A percentile compares a stretch with the other conserved stretches of the same genome.
phyloP scores from a whole-genome alignment of 148 eudicot species.

The Drosera capensis region DNA sequence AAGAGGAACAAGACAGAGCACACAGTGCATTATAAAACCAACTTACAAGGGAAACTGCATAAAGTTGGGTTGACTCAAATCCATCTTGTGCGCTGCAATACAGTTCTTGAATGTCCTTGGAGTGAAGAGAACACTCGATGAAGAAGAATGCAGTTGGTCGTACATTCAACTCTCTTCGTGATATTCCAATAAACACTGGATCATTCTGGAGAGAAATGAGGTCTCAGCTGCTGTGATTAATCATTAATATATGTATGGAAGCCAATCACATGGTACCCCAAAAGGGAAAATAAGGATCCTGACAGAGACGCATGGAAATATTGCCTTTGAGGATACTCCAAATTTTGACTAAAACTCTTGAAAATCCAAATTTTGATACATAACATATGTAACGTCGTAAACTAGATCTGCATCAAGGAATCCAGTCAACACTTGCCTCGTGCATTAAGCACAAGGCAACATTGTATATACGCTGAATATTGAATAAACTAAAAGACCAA shows the following conservation, averaged over 20 bases:
- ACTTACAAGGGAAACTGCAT: slow-evolving; percentile 56
- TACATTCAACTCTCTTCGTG: slow-evolving; percentile 71
- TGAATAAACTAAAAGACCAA: not conserved
- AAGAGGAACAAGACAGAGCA: not conserved
- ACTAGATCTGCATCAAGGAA: too few relatives aligned
- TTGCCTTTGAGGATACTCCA: too few relatives aligned
- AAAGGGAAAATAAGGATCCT: not conserved
- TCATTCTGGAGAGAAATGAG: slow-evolving; percentile 29
- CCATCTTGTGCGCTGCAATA: slow-evolving; percentile 79
- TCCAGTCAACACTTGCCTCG: too few relatives aligned
- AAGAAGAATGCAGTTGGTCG: slow-evolving; percentile 95
- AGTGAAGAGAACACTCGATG: slow-evolving; percentile 60
- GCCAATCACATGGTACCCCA: not conserved
- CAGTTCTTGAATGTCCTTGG: slow-evolving; percentile 58
- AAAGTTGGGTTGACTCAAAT: slow-evolving; percentile 79
- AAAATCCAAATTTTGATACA: too few relatives aligned
- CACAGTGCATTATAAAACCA: not conserved
- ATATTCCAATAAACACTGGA: slow-evolving; percentile 72
- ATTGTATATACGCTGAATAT: not conserved
- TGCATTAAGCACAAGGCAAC: too few relatives aligned
- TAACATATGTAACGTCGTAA: too few relatives aligned
- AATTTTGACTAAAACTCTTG: too few relatives aligned
- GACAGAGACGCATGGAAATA: too few relatives aligned
- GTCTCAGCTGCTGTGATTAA: not conserved
- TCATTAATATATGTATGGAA: not conserved